Conservation (phyloP, 805 yeast species). For the Wickerhamomyces bovis region DNA sequence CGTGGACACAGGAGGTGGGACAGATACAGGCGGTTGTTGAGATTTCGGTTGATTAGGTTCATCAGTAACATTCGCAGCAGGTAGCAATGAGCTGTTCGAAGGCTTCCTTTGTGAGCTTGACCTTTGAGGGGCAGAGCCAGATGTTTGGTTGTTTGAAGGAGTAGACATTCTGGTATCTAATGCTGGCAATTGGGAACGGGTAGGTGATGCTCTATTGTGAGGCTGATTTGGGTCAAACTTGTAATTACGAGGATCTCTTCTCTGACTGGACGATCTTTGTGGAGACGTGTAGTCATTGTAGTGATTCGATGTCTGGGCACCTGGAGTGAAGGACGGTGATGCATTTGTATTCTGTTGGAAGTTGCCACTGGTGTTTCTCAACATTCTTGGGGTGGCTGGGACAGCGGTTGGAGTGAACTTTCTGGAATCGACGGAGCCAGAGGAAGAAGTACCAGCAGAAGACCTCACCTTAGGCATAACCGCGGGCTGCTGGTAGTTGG, state of each 20-base stretch:
- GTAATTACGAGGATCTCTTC: constrained; percentile 1
- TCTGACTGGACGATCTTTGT: constrained; percentile 2
- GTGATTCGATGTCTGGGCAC: neutral
- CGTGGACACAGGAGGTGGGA: constrained; percentile 7
- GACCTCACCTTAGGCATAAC: constrained; percentile 23
- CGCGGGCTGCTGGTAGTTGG: constrained; percentile 17
- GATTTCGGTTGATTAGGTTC: neutral
- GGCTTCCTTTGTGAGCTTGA: neutral
- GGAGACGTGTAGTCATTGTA: neutral
- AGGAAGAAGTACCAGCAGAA: constrained; percentile 2
- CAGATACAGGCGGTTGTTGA: neutral
- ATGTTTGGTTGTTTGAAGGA: constrained; percentile 15
- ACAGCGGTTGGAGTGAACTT: constrained; percentile 25
- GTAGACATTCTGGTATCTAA: constrained; percentile 21
- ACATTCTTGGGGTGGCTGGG: constrained; percentile 69
- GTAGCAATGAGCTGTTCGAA: constrained; percentile 1
- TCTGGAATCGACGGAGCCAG: constrained; percentile 3
- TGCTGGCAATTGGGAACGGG: constrained; percentile 7
- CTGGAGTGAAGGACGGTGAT: neutral
- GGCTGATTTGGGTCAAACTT: constrained; percentile 1
- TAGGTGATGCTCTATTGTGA: constrained; percentile 2
- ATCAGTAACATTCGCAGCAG: constrained; percentile 7
- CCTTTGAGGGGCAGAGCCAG: constrained; percentile 14
- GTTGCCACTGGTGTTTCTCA: constrained; percentile 48
- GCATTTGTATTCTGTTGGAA: constrained; percentile 5